These are phyloP conservation scores for Phytophthora cryptogea DNA, from an alignment of 352 stramenopile genomes.

Conservation along the genomic window DNA sequence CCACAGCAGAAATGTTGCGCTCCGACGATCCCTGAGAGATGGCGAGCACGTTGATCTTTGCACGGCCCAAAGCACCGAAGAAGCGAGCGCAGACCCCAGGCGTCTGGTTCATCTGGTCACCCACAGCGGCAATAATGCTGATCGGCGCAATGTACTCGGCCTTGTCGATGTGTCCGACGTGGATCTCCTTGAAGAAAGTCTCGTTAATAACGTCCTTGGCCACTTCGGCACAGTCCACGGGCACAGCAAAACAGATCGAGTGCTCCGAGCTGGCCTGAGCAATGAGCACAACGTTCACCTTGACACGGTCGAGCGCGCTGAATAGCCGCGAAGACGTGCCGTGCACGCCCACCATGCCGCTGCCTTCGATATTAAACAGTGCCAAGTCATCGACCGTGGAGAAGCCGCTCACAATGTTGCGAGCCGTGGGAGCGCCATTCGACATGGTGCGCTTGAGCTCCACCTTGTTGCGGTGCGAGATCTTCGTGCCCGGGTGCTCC, in stretches of 20 bases:
- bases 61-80: constrained; percentile 92
- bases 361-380: constrained; percentile 96
- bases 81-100: constrained; percentile 93
- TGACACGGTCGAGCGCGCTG: constrained; percentile 89
- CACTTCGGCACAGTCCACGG: constrained; percentile 66
- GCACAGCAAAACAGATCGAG: constrained; percentile 95
- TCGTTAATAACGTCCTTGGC: constrained; percentile 80
- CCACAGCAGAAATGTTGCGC: constrained; percentile 95
- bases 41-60: constrained; percentile 95
- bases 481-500: constrained; percentile 78
- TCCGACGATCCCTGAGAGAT: constrained; percentile 95
- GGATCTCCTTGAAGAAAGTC: constrained; percentile 89
- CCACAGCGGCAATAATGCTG: constrained; percentile 96
- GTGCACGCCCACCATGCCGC: constrained; percentile 94
- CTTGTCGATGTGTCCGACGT: constrained; percentile 83
- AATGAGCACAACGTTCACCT: constrained; percentile 95
- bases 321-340: constrained; percentile 94
- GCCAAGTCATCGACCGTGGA: constrained; percentile 95
- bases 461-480: constrained; percentile 64
- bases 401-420: constrained; percentile 88
- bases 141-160: constrained; percentile 86
- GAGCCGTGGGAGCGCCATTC: constrained; percentile 57
- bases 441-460: constrained; percentile 64
- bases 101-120: constrained; percentile 94
- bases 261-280: constrained; percentile 95